Base-by-base conservation (phyloP, 2,329 filamentous ascomycete genomes). In the Epicoccum nigrum region DNA sequence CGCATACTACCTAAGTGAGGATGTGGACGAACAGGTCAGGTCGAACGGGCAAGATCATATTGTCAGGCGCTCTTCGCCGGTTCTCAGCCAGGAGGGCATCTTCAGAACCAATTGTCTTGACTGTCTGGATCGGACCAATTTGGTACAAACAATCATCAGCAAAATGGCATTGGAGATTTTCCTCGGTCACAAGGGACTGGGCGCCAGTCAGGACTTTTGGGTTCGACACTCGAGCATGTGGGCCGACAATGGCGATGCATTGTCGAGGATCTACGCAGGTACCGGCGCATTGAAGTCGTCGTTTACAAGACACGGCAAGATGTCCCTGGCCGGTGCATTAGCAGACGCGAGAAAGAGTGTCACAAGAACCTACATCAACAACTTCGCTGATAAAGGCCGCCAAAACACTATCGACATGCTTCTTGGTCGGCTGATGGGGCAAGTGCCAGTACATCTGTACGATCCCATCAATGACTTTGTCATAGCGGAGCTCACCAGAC, bases 51-150 rank as follows among this genome's bases (percentile, higher is more conserved):
- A 74, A 43, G 60, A 72, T 3, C 57, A 73, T 13, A 47, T 69
- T 11, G 57, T 73, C 52, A 68, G 70, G 46, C 73, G 75, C 49
- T 76, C 80, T 3, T 82, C 89, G 7, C 85, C 91, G 2, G 83
- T 96, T 17, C 77, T 97, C 42, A 91, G 96, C 69, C 94, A 99
- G 74, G 90, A 96, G 69, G 93, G 94, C n/a, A 84, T 96, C 5
- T 97, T 97, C 72, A 84, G 93, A 55, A 96, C 92, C 4, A 99
- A 99, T 65, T 99, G 94, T 70, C 80, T 99, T 20, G 94, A 99
- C 72, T 99, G 94, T 70, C 79, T 99, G 34, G 94, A 99, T 71
- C 86, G 94, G 51, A 99, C 94, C 7, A 99, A 99, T 69, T 79
- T 97, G 21, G 91, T 99, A 21, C 94, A 99, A 75, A 96, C 92